Conservation (phyloP, 495 filamentous ascomycete genomes). For the Penicillium angulare region DNA sequence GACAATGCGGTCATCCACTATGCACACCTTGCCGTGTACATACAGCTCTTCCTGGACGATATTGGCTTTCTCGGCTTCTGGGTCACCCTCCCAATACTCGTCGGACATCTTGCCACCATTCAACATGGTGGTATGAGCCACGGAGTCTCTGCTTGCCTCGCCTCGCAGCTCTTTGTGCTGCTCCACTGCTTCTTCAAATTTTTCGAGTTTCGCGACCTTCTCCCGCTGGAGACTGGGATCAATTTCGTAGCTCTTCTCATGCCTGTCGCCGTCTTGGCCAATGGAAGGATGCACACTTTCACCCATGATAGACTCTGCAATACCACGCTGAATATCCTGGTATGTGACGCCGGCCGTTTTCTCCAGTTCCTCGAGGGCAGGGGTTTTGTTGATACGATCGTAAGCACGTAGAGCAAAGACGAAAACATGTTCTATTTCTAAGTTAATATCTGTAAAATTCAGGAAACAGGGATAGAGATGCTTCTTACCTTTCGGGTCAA, state of each 20-base stretch:
- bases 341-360: conserved; percentile 78
- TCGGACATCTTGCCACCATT: conserved; percentile 62
- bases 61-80: conserved; percentile 73
- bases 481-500: conserved; percentile 61
- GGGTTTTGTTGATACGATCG: conserved; percentile 83
- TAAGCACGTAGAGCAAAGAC: conserved; percentile 89
- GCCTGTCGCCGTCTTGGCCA: conserved; percentile 49
- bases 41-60: conserved; percentile 96
- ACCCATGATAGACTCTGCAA: conserved; percentile 83
- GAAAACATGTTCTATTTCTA: conserved; percentile 67
- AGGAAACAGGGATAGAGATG: not conserved
- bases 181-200: conserved; percentile 60
- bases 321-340: conserved; percentile 77
- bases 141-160: conserved; percentile 58
- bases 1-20: conserved; percentile 76
- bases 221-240: conserved; percentile 36
- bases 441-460: not conserved
- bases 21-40: conserved; percentile 84
- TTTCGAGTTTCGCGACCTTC: conserved; percentile 54
- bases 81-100: conserved; percentile 68
- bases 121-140: conserved; percentile 81
- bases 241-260: conserved; percentile 37
- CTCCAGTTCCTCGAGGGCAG: conserved; percentile 65
- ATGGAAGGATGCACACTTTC: conserved; percentile 63
- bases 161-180: conserved; percentile 33